Evolutionary conservation across 495 filamentous ascomycete genomes (phyloP).

Genomic region (Trichoderma orchidacearum): DNA sequence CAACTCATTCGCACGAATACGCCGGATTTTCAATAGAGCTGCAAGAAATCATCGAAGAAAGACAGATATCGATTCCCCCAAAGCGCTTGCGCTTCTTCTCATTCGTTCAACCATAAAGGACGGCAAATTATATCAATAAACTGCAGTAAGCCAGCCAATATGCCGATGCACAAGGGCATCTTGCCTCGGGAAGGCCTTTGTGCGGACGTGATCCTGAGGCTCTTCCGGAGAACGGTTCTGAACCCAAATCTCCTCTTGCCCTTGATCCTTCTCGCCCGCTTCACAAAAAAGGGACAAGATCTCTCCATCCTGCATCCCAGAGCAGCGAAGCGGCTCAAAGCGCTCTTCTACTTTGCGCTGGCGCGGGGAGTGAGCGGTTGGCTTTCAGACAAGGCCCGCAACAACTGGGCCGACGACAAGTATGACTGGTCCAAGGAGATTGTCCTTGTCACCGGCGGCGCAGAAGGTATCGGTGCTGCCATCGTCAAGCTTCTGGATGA

Average conservation of each 20-base stretch:
- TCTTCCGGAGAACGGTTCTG: constrained; percentile 42
- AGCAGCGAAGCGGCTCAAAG: constrained; percentile 29
- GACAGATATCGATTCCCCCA: too few species aligned
- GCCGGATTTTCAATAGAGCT: too few species aligned
- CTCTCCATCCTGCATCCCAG: constrained; percentile 34
- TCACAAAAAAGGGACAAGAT: constrained; percentile 41
- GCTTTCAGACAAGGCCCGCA: constrained; percentile 38
- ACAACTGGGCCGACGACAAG: constrained; percentile 45
- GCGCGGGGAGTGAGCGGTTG: constrained; percentile 31
- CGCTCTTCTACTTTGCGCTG: constrained; percentile 34
- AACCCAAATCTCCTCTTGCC: constrained; percentile 48
- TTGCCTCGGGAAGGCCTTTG: constrained; percentile 46
- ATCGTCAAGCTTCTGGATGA: constrained; percentile 48
- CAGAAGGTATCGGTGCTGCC: constrained; percentile 51
- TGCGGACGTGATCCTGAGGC: constrained; percentile 38
- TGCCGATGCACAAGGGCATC: constrained; percentile 34
- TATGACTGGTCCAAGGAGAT: constrained; percentile 61
- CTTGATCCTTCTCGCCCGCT: constrained; percentile 42
- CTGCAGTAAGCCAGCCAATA: too few species aligned
- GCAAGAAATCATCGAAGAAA: too few species aligned
- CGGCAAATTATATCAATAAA: too few species aligned
- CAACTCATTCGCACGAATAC: too few species aligned
- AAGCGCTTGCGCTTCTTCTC: too few species aligned
- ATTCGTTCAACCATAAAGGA: too few species aligned
- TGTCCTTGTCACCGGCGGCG: constrained; percentile 58